These are phyloP conservation scores for Solanum virginianum DNA, from an alignment of 257 asterid species.

Conservation along the genomic window DNA sequence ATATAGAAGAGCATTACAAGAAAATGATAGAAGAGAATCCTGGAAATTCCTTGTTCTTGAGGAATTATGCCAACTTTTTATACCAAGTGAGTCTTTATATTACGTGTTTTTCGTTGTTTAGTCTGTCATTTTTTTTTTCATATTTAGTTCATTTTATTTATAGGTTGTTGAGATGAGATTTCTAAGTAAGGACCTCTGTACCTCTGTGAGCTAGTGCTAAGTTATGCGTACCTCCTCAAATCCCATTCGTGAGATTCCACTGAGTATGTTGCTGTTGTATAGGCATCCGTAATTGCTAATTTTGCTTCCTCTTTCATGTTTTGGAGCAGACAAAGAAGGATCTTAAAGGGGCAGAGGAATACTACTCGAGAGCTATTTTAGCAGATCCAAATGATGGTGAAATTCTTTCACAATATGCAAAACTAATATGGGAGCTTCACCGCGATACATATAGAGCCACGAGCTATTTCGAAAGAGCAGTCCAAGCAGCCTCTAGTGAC, in stretches of 20 bases:
- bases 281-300: background rate
- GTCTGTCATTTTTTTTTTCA: too few species aligned
- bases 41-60: constrained; percentile 48
- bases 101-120: too few species aligned
- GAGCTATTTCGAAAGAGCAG: constrained; percentile 50
- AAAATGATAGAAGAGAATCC: constrained; percentile 56
- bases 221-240: too few species aligned
- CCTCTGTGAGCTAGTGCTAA: too few species aligned
- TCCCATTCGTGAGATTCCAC: too few species aligned
- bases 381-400: constrained; percentile 83
- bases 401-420: constrained; percentile 58
- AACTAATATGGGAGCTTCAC: constrained; percentile 65
- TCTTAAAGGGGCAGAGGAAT: constrained; percentile 57
- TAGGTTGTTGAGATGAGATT: too few species aligned
- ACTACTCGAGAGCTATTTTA: constrained; percentile 63
- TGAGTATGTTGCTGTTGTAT: too few species aligned
- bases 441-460: constrained; percentile 45
- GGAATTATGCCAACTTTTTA: constrained; percentile 81
- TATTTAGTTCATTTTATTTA: too few species aligned
- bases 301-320: background rate
- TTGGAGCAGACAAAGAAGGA: constrained; percentile 45
- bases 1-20: constrained; percentile 56
- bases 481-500: constrained; percentile 46
- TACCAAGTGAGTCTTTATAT: constrained; percentile 30
- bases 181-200: too few species aligned